A percentile compares a stretch with the other conserved stretches of the same genome.
Conservation (phyloP, 2,329 filamentous ascomycete species). For the Penicillium palitans region DNA sequence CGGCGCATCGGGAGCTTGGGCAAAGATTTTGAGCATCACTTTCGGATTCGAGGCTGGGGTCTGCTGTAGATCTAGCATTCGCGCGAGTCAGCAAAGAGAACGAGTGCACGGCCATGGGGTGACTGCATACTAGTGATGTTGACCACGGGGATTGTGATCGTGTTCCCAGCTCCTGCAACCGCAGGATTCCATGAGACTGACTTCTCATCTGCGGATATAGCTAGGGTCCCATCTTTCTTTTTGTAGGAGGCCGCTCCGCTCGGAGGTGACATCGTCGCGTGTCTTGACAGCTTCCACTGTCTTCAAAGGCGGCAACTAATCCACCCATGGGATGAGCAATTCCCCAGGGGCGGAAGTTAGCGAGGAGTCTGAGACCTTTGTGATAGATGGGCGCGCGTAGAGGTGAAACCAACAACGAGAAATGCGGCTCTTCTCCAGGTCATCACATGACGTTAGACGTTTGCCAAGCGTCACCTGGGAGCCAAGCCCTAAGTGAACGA, state of each 20-base stretch:
- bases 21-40: constrained; percentile 91
- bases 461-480: constrained; percentile 14
- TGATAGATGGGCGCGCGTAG: constrained; percentile 8
- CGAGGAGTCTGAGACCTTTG: constrained; percentile 23
- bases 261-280: constrained; percentile 48
- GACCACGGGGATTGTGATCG: constrained; percentile 68
- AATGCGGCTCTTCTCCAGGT: constrained; percentile 19
- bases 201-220: constrained; percentile 70
- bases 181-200: constrained; percentile 79
- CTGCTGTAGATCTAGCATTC: constrained; percentile 76
- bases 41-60: constrained; percentile 85
- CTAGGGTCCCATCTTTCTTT: constrained; percentile 88
- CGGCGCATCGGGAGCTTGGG: constrained; percentile 56
- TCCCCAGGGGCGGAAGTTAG: constrained; percentile 22
- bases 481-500: constrained; percentile 6
- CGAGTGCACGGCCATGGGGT: constrained; percentile 1
- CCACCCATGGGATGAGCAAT: constrained; percentile 37
- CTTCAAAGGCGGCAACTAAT: constrained; percentile 33
- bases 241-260: constrained; percentile 78
- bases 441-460: constrained; percentile 24
- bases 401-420: constrained; percentile 14
- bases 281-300: constrained; percentile 42
- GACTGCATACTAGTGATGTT: constrained; percentile 74
- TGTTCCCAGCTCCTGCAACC: constrained; percentile 60
- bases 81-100: constrained; percentile 9